Evolutionary conservation across 169 alveolate genomes (phyloP).

Genomic region (Eimeria tenella): DNA sequence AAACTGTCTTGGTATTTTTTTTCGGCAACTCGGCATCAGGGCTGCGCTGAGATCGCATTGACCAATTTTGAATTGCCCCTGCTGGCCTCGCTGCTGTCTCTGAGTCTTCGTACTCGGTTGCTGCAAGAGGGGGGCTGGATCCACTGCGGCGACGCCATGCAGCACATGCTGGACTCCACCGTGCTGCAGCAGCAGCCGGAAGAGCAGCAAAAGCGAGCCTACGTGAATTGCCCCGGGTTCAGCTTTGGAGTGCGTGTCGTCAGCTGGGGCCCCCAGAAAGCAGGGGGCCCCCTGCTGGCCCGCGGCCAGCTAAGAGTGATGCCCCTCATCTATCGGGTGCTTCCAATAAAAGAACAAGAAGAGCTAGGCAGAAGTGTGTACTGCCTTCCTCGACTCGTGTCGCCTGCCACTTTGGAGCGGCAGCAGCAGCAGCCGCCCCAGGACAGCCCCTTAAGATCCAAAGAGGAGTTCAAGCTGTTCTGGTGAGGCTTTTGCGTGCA

Average conservation of each 20-base stretch:
- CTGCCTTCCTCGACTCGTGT: slow-evolving; percentile 67
- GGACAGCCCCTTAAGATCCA: background rate
- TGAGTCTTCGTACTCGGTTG: background rate
- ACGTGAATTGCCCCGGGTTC: slow-evolving; percentile 36
- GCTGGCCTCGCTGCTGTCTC: slow-evolving; percentile 21
- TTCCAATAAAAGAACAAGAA: slow-evolving; percentile 28
- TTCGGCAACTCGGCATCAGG: background rate
- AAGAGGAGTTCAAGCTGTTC: slow-evolving; percentile 23
- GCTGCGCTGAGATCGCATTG: background rate
- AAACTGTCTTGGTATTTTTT: background rate
- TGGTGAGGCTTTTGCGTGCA: background rate
- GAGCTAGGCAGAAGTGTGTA: slow-evolving; percentile 31
- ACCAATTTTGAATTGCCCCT: background rate
- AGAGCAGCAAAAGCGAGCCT: background rate
- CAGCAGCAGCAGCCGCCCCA: background rate
- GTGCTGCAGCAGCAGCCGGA: background rate
- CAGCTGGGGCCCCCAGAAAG: background rate
- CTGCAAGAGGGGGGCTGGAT: slow-evolving; percentile 17
- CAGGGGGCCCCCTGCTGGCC: background rate
- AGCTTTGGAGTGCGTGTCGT: slow-evolving; percentile 14
- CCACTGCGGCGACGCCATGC: slow-evolving; percentile 43
- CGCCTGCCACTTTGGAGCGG: slow-evolving; percentile 47
- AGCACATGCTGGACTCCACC: background rate
- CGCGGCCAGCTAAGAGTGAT: slow-evolving; percentile 1
- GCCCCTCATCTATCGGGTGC: slow-evolving; percentile 22